phyloP scores from a whole-genome alignment of 805 yeast genomes.

The Candida manassasensis region DNA sequence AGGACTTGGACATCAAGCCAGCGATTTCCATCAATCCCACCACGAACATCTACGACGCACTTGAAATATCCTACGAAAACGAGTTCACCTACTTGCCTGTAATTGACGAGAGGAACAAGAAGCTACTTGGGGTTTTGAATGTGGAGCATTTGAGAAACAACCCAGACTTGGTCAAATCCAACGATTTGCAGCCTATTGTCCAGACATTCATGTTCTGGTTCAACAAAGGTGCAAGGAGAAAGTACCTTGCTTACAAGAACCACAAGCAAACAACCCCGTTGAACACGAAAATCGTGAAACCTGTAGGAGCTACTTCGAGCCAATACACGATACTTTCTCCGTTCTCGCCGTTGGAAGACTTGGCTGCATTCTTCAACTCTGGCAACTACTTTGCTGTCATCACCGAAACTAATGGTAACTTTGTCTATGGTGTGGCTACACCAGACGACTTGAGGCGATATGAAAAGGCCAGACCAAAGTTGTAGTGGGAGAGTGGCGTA shows the following conservation, averaged over 20 bases:
- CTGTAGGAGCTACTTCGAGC: constrained; percentile 25
- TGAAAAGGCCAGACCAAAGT: constrained; percentile 40
- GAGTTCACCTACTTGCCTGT: constrained; percentile 54
- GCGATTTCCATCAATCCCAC: constrained; percentile 50
- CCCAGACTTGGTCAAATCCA: constrained; percentile 18
- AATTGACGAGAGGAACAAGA: constrained; percentile 40
- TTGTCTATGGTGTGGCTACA: constrained; percentile 58
- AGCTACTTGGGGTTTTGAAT: constrained; percentile 46
- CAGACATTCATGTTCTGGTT: constrained; percentile 42
- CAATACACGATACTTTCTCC: constrained; percentile 47
- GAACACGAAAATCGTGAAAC: constrained; percentile 31
- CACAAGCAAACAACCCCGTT: constrained; percentile 12
- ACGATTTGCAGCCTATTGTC: constrained; percentile 22
- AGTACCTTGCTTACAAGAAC: constrained; percentile 23
- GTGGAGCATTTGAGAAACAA: constrained; percentile 38
- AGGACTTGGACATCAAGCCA: constrained; percentile 56
- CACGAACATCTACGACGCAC: constrained; percentile 44
- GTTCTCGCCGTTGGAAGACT: constrained; percentile 48
- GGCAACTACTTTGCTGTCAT: constrained; percentile 55
- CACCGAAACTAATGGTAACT: constrained; percentile 47
- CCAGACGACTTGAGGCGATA: constrained; percentile 42
- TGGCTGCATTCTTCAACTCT: constrained; percentile 45
- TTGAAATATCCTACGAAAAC: constrained; percentile 52
- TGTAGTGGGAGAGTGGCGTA: constrained; percentile 13
- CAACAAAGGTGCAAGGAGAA: constrained; percentile 30